Evolutionary conservation across 2,329 filamentous ascomycete species (phyloP).

Genomic region (Penicillium paneum): DNA sequence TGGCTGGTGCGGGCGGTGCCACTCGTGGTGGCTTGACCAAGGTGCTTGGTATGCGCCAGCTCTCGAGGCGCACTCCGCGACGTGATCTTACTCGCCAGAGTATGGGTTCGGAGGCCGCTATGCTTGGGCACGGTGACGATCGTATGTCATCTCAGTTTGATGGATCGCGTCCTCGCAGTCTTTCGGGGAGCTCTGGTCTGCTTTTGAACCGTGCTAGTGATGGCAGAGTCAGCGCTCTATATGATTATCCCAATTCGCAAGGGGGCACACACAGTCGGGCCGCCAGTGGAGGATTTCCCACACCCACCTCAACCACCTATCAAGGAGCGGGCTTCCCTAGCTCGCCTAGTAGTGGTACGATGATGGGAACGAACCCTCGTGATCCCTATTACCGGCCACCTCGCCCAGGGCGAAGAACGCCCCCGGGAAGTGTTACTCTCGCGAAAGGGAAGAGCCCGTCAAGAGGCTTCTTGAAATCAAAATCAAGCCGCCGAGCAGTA

Average conservation of each 20-base stretch:
- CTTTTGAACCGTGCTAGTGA: constrained; percentile 55
- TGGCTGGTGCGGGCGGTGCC: constrained; percentile 74
- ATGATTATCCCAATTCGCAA: constrained; percentile 52
- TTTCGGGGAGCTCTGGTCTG: constrained; percentile 61
- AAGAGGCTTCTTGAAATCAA: constrained; percentile 45
- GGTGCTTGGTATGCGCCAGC: constrained; percentile 84
- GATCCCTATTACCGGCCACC: constrained; percentile 91
- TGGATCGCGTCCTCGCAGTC: constrained; percentile 54
- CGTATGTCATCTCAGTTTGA: constrained; percentile 58
- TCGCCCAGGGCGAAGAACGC: constrained; percentile 63
- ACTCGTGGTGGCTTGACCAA: constrained; percentile 80
- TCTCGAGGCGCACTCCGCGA: constrained; percentile 68
- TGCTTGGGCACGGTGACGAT: constrained; percentile 67
- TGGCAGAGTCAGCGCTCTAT: constrained; percentile 50
- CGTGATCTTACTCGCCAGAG: constrained; percentile 70
- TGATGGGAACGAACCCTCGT: constrained; percentile 51
- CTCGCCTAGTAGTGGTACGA: constrained; percentile 42
- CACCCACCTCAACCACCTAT: constrained; percentile 74
- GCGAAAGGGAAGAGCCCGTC: constrained; percentile 39
- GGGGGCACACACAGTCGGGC: constrained; percentile 50
- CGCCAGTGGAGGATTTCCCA: constrained; percentile 61
- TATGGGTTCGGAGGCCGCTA: constrained; percentile 76
- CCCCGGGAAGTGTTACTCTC: constrained; percentile 51
- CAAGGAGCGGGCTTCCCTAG: constrained; percentile 55
- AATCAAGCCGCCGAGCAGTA: constrained; percentile 25